A percentile compares a stretch with the other conserved stretches of the same genome.
Conservation (phyloP, 2,329 filamentous ascomycete species). For the Ophiostoma sp. region DNA sequence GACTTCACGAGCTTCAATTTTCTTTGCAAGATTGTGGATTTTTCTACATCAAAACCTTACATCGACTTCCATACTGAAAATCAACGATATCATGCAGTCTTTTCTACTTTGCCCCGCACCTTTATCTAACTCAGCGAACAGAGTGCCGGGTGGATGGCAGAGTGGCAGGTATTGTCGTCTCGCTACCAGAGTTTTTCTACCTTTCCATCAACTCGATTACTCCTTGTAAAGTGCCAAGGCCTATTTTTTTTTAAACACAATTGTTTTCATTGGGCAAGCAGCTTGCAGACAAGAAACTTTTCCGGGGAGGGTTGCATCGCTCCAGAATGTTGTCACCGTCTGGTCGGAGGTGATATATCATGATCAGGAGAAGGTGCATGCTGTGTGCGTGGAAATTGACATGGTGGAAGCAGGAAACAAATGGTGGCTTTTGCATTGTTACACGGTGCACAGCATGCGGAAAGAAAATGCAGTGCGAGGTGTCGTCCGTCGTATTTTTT, state of each 20-base stretch:
- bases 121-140: neutral
- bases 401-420: neutral
- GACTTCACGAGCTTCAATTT: neutral
- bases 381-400: neutral
- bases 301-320: neutral
- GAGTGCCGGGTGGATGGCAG: neutral
- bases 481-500: neutral
- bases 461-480: slow-evolving; percentile 8
- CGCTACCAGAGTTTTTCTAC: neutral
- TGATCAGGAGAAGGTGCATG: neutral
- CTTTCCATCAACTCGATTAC: too few relatives aligned
- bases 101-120: neutral
- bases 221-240: neutral
- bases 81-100: neutral
- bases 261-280: neutral
- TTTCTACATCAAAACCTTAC: neutral
- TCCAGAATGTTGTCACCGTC: neutral
- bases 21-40: neutral
- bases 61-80: neutral
- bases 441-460: neutral
- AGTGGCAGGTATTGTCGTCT: neutral
- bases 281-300: neutral
- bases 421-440: neutral
- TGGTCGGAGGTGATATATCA: neutral
- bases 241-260: neutral